A percentile compares a stretch with the other conserved stretches of the same genome.
Conservation (phyloP, 192 early-diverging fungal genomes). For the Backusella australiensis region DNA sequence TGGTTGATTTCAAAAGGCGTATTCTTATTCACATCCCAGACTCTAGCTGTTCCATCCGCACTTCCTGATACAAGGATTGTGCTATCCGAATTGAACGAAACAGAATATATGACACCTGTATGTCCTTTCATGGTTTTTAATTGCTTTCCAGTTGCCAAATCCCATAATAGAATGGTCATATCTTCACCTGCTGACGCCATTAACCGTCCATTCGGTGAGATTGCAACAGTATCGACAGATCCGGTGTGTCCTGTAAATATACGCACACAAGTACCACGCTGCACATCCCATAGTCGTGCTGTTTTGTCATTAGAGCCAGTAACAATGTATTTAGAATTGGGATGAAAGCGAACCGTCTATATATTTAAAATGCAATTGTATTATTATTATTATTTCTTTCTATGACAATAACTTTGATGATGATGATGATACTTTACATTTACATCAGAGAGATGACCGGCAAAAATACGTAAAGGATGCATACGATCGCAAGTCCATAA, state of each 20-base stretch:
- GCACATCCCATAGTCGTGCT: conserved; percentile 90
- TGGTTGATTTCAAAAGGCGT: conserved; percentile 4
- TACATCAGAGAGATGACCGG: conserved; percentile 96
- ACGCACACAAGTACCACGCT: conserved; percentile 84
- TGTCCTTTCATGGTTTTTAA: conserved; percentile 88
- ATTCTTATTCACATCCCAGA: conserved; percentile 82
- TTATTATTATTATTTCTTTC: background rate
- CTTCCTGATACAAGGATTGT: conserved; percentile 80
- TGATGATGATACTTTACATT: conserved; percentile 56
- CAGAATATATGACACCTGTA: conserved; percentile 74
- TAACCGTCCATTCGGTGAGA: conserved; percentile 89
- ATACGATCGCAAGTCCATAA: conserved; percentile 98
- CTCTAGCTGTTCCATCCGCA: conserved; percentile 84
- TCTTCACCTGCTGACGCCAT: conserved; percentile 92
- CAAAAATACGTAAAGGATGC: conserved; percentile 94
- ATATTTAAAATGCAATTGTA: background rate
- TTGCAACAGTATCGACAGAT: conserved; percentile 79
- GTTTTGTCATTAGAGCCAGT: conserved; percentile 92
- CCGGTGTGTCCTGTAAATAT: conserved; percentile 88
- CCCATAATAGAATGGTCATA: conserved; percentile 82
- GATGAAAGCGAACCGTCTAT: conserved; percentile 89
- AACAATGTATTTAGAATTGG: conserved; percentile 91
- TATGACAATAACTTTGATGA: too few species aligned
- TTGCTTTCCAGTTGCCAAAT: conserved; percentile 78
- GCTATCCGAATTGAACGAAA: conserved; percentile 85